Conservation (phyloP, 768 basidiomycete species). For the Cystobasidium tubakii region DNA sequence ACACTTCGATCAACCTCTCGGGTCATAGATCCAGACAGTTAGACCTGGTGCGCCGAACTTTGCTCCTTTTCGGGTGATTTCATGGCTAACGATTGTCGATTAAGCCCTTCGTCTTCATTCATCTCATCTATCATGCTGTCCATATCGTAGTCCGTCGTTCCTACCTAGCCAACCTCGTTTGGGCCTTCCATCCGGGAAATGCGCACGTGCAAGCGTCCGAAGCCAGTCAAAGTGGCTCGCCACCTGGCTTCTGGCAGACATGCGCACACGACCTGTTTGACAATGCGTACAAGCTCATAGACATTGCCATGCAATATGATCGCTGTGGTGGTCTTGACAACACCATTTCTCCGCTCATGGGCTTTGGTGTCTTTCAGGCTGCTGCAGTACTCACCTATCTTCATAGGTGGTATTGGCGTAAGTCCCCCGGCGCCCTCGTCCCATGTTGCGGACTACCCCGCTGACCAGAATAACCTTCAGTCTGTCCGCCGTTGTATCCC, state of each 20-base stretch:
- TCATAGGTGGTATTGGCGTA: slow-evolving; percentile 5
- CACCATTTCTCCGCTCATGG: neutral
- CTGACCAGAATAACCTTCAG: neutral
- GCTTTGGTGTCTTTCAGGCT: neutral
- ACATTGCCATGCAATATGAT: neutral
- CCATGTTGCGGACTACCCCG: neutral
- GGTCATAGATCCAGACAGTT: neutral
- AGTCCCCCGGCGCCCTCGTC: neutral
- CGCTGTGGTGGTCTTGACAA: neutral
- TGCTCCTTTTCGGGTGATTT: too few relatives aligned
- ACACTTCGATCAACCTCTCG: slow-evolving; percentile 1
- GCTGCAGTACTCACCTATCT: slow-evolving; percentile 3
- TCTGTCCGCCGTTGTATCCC: neutral
- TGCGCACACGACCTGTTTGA: neutral
- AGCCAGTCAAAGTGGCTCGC: neutral
- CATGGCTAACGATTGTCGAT: neutral
- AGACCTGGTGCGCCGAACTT: neutral
- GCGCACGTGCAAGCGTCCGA: neutral
- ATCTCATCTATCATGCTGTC: neutral
- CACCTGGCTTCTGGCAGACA: slow-evolving; percentile 3
- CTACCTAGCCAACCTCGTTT: neutral
- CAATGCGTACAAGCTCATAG: neutral
- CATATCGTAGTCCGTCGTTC: neutral
- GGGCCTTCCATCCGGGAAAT: slow-evolving; percentile 7
- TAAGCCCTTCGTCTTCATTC: neutral